Conservation (phyloP, 2,329 filamentous ascomycete genomes). For the Botrytis sinoallii region DNA sequence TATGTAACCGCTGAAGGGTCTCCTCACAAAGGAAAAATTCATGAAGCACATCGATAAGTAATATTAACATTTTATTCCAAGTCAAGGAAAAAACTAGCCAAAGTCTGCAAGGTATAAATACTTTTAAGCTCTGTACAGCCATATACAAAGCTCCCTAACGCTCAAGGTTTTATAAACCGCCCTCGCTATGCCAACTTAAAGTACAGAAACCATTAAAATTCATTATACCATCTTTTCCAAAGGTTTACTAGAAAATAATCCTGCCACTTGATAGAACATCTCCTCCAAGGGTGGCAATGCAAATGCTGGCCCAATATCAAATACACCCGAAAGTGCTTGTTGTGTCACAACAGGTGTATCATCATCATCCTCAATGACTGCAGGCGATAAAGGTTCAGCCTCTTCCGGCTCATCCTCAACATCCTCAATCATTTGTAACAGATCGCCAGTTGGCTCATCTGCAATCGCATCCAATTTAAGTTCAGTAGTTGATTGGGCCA, state of each 20-base stretch:
- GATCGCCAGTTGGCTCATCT: slow-evolving; percentile 30
- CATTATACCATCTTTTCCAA: slow-evolving; percentile 27
- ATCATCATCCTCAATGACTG: slow-evolving; percentile 47
- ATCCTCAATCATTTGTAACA: slow-evolving; percentile 30
- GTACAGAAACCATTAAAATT: slow-evolving; percentile 17
- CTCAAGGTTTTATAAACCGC: slow-evolving; percentile 22
- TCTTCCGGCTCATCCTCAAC: slow-evolving; percentile 38
- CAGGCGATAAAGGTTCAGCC: slow-evolving; percentile 34
- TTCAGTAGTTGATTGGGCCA: slow-evolving; percentile 54
- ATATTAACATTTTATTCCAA: not conserved
- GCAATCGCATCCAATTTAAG: slow-evolving; percentile 38
- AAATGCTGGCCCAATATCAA: slow-evolving; percentile 66
- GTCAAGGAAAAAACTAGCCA: not conserved
- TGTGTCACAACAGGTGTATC: slow-evolving; percentile 61
- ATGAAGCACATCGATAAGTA: not conserved
- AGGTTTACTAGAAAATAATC: slow-evolving; percentile 59
- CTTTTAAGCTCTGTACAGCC: slow-evolving; percentile 22
- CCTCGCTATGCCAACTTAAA: slow-evolving; percentile 24
- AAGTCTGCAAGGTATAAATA: slow-evolving; percentile 15
- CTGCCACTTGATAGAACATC: slow-evolving; percentile 70
- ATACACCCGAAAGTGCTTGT: slow-evolving; percentile 66
- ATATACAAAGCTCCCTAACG: slow-evolving; percentile 21
- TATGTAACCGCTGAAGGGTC: slow-evolving; percentile 2
- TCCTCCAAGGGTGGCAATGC: slow-evolving; percentile 70
- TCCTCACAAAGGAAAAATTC: not conserved